A percentile compares a stretch with the other conserved stretches of the same genome.
phyloP scores from a whole-genome alignment of 371 early-diverging fungal species.

The Entomophthora muscae region DNA sequence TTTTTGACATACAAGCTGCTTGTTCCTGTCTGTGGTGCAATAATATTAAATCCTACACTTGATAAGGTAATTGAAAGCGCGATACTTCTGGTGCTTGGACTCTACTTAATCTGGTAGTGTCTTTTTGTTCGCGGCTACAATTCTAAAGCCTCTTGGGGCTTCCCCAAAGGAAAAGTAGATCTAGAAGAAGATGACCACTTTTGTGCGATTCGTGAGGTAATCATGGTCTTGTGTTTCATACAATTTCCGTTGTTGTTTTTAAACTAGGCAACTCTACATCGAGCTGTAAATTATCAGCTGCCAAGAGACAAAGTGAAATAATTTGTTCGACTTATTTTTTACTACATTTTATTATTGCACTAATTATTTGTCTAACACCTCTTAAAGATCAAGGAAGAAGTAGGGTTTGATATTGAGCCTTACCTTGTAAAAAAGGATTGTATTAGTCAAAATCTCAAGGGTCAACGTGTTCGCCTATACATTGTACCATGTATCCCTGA shows the following conservation, averaged over 20 bases:
- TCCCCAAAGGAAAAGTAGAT: slow-evolving; percentile 99
- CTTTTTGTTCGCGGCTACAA: slow-evolving; percentile 86
- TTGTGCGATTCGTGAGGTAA: slow-evolving; percentile 91
- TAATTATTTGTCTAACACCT: too few species aligned
- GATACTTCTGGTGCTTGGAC: slow-evolving; percentile 4
- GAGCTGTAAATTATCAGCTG: too few species aligned
- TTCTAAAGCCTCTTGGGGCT: slow-evolving; percentile 78
- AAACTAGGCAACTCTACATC: too few species aligned
- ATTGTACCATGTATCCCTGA: slow-evolving; percentile 82
- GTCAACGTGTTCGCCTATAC: slow-evolving; percentile 82
- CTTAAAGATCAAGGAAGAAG: slow-evolving; percentile 88
- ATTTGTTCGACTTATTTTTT: too few species aligned
- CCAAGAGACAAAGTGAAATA: too few species aligned
- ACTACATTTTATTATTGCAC: too few species aligned
- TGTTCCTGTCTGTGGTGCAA: slow-evolving; percentile 99
- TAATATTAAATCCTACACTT: slow-evolving; percentile 71
- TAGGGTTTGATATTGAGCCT: slow-evolving; percentile 80
- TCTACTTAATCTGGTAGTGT: slow-evolving; percentile 20
- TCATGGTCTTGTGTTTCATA: too few species aligned
- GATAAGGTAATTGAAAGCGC: slow-evolving; percentile 42
- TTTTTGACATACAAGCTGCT: slow-evolving; percentile 95
- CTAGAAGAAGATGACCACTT: slow-evolving; percentile 77
- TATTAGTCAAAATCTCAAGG: slow-evolving; percentile 62
- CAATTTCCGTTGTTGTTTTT: too few species aligned
- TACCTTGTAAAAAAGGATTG: slow-evolving; percentile 53